Percentiles rank a stretch among this genome's conserved stretches.
phyloP scores from a whole-genome alignment of 2,329 filamentous ascomycete species.

The Sporothrix variecibatus region DNA sequence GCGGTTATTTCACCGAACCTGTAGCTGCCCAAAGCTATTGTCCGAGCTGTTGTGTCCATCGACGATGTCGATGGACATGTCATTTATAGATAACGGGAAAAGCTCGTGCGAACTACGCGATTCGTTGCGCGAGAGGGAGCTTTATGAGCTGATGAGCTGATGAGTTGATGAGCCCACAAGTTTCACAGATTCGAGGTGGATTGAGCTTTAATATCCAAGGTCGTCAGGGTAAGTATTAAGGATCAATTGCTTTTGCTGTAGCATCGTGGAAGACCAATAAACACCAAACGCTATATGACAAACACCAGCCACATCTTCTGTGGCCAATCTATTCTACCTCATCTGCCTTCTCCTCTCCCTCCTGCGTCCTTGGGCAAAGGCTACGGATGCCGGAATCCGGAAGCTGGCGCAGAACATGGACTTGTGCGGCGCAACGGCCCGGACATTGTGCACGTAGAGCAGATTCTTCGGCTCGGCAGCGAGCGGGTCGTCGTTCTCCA shows the following conservation, averaged over 20 bases:
- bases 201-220: too few species aligned
- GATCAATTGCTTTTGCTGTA: background rate
- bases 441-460: constrained; percentile 67
- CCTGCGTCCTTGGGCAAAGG: constrained; percentile 58
- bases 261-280: background rate
- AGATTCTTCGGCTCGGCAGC: constrained; percentile 39
- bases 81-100: background rate
- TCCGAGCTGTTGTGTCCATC: background rate
- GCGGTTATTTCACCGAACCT: constrained; percentile 16
- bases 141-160: background rate
- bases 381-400: constrained; percentile 77
- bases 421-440: constrained; percentile 90
- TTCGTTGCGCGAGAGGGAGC: background rate
- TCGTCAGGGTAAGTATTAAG: too few species aligned
- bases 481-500: constrained; percentile 41
- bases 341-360: background rate
- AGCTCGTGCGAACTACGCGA: background rate
- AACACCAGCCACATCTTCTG: background rate
- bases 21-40: background rate
- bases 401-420: constrained; percentile 97
- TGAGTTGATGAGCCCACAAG: background rate
- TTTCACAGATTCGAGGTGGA: too few species aligned
- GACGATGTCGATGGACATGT: background rate
- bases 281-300: background rate
- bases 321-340: background rate